These are phyloP conservation scores for Cladobotryum protrusum DNA, from an alignment of 2,329 filamentous ascomycete species.

Conservation along the genomic window DNA sequence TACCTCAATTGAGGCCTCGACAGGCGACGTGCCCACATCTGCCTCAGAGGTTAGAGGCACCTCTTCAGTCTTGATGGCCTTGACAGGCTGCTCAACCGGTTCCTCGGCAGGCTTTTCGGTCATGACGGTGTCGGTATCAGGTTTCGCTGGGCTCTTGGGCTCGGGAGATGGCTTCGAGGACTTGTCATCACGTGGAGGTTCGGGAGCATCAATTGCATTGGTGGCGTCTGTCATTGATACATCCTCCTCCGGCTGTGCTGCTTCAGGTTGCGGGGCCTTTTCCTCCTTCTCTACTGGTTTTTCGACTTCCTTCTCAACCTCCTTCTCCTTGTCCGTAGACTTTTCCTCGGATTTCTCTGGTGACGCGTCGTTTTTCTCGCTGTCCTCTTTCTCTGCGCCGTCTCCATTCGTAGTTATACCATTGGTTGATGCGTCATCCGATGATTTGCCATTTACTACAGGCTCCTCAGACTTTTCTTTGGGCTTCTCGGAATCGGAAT, in stretches of 20 bases:
- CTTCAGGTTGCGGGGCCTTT: not conserved
- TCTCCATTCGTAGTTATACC: conserved; percentile 2
- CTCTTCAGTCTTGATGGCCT: conserved; percentile 14
- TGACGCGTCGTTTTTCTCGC: not conserved
- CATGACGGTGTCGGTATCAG: conserved; percentile 21
- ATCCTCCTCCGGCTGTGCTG: conserved; percentile 19
- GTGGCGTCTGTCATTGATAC: conserved; percentile 21
- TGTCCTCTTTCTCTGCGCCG: not conserved
- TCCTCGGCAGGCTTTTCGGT: conserved; percentile 17
- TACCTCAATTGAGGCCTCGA: conserved; percentile 34
- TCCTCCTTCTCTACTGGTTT: conserved; percentile 2
- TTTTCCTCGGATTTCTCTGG: not conserved
- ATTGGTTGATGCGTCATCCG: conserved; percentile 3
- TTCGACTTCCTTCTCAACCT: conserved; percentile 6
- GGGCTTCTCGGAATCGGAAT: conserved; percentile 9
- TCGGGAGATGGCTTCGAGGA: conserved; percentile 8
- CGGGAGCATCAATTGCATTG: conserved; percentile 10
- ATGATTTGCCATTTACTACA: conserved; percentile 14
- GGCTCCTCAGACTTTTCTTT: conserved; percentile 12
- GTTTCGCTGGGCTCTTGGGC: conserved; percentile 5
- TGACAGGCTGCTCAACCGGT: conserved; percentile 17
- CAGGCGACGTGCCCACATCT: conserved; percentile 27
- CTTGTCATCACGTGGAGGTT: conserved; percentile 2
- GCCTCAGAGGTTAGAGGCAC: conserved; percentile 26
- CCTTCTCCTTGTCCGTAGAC: conserved; percentile 5